Base-by-base conservation (phyloP, 345 rosid species). In the Brassica incana region DNA sequence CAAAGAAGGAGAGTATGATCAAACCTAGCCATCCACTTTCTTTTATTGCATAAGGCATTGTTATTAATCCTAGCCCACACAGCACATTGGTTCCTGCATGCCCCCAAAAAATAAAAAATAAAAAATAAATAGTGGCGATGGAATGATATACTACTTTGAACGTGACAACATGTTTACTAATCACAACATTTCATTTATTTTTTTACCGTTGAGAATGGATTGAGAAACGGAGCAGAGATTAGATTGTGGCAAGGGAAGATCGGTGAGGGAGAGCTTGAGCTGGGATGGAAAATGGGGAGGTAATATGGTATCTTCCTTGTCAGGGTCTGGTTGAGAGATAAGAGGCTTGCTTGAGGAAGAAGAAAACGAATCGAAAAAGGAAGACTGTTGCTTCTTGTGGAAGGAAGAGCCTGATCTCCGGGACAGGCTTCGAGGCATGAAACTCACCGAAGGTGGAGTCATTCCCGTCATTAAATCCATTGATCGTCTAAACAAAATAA, bases 1-100 rank as follows among this genome's bases (percentile, higher is more conserved):
- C 91, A 5, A 89, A 88, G 52, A 88, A 61, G 71, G 87, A 36
- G 23, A 95, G 90, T 52, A 92, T 61, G 20, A 74, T 3, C 36
- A 92, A 83, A 78, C 97, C 89, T n/a, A 84, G 75, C 95, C 91
- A 91, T 64, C 99, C 99, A 84, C 94, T 91, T 86, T 91, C 91
- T 80, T 82, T 87, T 61, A 92, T 73, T 2, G 94, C 91, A 65
- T 87, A 91, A 35, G 97, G 95, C 78, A 87, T 85, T 56, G 99
- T 84, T 45, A 90, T 82, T 25, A 91, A 81, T 75, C 95, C 95
- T 30, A 92, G 67, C 35, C 97, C 97, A 67, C 89, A 88, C 1
- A 92, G 69, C 54, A 89, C 88, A 87, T 94, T 91, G 77, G 86
- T 89, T 79, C 97, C 97, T 93, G 65, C 18, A 18, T 18, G 18